phyloP scores from a whole-genome alignment of 805 yeast genomes.

The Nakazawaea wyomingensis region DNA sequence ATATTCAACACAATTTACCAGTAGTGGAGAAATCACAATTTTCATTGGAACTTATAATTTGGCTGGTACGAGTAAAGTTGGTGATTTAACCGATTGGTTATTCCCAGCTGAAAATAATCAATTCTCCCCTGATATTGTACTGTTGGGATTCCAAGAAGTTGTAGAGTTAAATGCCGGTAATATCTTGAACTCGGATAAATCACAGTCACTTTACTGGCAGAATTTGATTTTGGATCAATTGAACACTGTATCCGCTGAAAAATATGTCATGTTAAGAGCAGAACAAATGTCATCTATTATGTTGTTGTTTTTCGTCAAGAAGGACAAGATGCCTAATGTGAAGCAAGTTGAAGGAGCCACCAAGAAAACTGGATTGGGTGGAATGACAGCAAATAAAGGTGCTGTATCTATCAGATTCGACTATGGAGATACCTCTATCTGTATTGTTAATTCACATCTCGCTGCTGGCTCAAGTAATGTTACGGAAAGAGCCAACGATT shows the following conservation, averaged over 20 bases:
- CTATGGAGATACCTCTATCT: constrained; percentile 53
- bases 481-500: constrained; percentile 83
- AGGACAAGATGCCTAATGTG: constrained; percentile 41
- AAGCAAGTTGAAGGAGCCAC: constrained; percentile 76
- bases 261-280: constrained; percentile 61
- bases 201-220: constrained; percentile 79
- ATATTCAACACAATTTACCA: constrained; percentile 48
- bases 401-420: constrained; percentile 53
- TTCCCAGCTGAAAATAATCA: constrained; percentile 61
- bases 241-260: constrained; percentile 33
- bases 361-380: constrained; percentile 92
- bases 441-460: constrained; percentile 80
- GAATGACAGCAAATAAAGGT: constrained; percentile 67
- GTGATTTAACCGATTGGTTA: constrained; percentile 72
- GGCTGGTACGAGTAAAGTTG: constrained; percentile 59
- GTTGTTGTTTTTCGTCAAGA: constrained; percentile 57
- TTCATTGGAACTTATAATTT: constrained; percentile 86
- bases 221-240: constrained; percentile 55
- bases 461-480: constrained; percentile 88
- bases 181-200: constrained; percentile 78
- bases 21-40: constrained; percentile 52
- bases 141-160: constrained; percentile 92
- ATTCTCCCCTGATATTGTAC: constrained; percentile 67
- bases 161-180: constrained; percentile 92
- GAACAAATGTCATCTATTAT: constrained; percentile 72